Percentiles rank a stretch among this genome's conserved stretches.
Conservation (phyloP, 495 filamentous ascomycete genomes). For the Aspergillus sparsus region DNA sequence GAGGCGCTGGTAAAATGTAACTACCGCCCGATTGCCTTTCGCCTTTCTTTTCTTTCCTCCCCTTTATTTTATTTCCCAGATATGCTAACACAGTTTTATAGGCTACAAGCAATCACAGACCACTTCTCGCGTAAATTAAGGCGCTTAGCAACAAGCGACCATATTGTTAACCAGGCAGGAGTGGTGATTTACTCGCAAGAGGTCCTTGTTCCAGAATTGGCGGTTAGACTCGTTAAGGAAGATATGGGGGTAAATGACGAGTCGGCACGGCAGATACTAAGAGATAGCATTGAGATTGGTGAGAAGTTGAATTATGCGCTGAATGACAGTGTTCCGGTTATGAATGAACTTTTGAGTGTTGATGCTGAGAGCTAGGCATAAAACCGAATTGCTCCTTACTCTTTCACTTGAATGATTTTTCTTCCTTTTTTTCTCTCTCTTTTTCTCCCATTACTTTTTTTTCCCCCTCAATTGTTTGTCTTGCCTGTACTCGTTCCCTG, state of each 20-base stretch:
- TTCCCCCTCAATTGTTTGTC: not conserved
- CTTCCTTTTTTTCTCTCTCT: constrained; percentile 1
- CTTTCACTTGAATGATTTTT: not conserved
- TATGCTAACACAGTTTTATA: constrained; percentile 23
- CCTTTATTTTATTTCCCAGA: not conserved
- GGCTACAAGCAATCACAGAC: constrained; percentile 63
- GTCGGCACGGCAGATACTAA: constrained; percentile 65
- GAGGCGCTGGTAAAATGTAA: constrained; percentile 69
- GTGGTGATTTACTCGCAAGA: constrained; percentile 76
- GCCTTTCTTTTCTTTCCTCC: not conserved
- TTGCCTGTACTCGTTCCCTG: not conserved
- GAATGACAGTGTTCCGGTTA: constrained; percentile 58
- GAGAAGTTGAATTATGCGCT: constrained; percentile 69
- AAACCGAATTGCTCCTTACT: not conserved
- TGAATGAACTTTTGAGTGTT: constrained; percentile 14
- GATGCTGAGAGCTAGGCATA: not conserved
- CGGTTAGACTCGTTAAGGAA: constrained; percentile 74
- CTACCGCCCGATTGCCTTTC: constrained; percentile 14
- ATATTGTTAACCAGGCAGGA: constrained; percentile 67
- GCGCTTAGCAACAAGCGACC: constrained; percentile 63
- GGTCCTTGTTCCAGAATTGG: constrained; percentile 85
- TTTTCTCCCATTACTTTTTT: constrained; percentile 3
- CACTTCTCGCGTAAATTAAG: constrained; percentile 63
- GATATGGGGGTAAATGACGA: constrained; percentile 74
- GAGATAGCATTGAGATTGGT: constrained; percentile 75